Evolutionary conservation across 495 filamentous ascomycete species (phyloP).

Genomic region (Daldinia caldariorum): DNA sequence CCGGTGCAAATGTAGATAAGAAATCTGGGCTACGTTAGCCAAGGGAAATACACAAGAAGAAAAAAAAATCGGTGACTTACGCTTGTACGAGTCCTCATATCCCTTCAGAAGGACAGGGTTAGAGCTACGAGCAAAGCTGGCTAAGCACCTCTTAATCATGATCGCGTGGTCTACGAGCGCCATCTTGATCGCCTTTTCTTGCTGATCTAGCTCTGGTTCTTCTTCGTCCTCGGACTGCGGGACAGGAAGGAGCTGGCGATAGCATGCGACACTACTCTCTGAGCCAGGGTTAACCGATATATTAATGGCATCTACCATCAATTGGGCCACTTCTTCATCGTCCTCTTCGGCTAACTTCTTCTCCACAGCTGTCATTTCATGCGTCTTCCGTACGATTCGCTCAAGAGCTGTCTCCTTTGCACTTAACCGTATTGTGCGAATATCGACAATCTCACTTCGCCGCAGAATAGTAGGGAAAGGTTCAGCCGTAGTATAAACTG

Average conservation of each 20-base stretch:
- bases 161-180: slow-evolving; percentile 90
- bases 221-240: slow-evolving; percentile 58
- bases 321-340: slow-evolving; percentile 62
- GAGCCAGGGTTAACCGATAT: slow-evolving; percentile 74
- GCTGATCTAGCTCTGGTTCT: slow-evolving; percentile 65
- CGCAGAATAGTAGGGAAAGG: slow-evolving; percentile 91
- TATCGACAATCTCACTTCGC: slow-evolving; percentile 81
- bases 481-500: slow-evolving; percentile 83
- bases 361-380: slow-evolving; percentile 80
- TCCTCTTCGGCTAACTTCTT: slow-evolving; percentile 79
- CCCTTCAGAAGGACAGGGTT: slow-evolving; percentile 54
- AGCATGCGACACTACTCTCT: slow-evolving; percentile 76
- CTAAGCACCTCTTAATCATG: slow-evolving; percentile 82
- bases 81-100: slow-evolving; percentile 58
- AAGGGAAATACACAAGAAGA: slow-evolving; percentile 29
- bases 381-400: slow-evolving; percentile 88
- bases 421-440: slow-evolving; percentile 69
- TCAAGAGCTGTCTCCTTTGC: slow-evolving; percentile 90
- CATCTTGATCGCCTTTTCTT: slow-evolving; percentile 85
- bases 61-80: slow-evolving; percentile 58
- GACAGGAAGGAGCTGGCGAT: slow-evolving; percentile 74
- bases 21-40: slow-evolving; percentile 41
- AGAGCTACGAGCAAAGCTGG: slow-evolving; percentile 71
- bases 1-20: slow-evolving; percentile 60
- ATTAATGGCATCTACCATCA: slow-evolving; percentile 76